Evolutionary conservation across 2,329 filamentous ascomycete genomes (phyloP), one percentile per base, ranked within the genome.

Genomic region (Ramichloridium luteum): DNA sequence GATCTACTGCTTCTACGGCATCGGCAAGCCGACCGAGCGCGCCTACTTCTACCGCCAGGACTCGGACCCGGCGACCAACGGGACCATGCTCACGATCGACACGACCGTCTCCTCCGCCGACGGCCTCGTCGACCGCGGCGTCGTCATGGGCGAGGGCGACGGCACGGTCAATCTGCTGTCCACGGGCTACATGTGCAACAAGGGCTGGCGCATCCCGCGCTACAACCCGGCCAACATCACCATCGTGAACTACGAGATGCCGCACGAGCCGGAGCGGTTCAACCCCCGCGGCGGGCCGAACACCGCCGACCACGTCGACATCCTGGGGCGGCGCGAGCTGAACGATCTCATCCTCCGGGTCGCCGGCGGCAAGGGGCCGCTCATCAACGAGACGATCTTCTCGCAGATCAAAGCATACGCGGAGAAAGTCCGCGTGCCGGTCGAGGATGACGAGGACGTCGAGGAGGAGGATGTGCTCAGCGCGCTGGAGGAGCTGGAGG

Each of bases 1-100:
- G 55, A 83, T 98, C 9, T 96, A 86, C 60, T 96, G 90, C 60
- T 96, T 98, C 63, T 96, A 98, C 53, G 90, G 81, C 13, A 75
- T 93, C 3, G 88, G 88, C 3, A 98, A 96, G 55, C 79, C 82
- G 3, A 96, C 88, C 0, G 88, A 98, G 58, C 74, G 88, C 34
- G 77, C 77, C 11, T 98, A 96, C 55, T 98, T 81, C 55, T 98
- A 98, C 59, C 77, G 80, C 17, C 64, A 74, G 25, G 81, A 88
- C 27, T 61, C 65, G 8, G 74, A 82, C 6, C 59, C 69, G 0
- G 48, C 72, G n/a, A 74, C 74, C 5, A 75, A 74, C 4, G 39
- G 37, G 6, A 64, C 84, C 12, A 84, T 84, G 47, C 47, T 55
- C 6, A 49, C 48, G 36, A 51, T 57, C 18, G 73, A 84, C 44